A percentile compares a stretch with the other conserved stretches of the same genome.
These are phyloP conservation scores for Myxozyma kluyveri DNA, from an alignment of 805 yeast genomes.

Conservation along the genomic window DNA sequence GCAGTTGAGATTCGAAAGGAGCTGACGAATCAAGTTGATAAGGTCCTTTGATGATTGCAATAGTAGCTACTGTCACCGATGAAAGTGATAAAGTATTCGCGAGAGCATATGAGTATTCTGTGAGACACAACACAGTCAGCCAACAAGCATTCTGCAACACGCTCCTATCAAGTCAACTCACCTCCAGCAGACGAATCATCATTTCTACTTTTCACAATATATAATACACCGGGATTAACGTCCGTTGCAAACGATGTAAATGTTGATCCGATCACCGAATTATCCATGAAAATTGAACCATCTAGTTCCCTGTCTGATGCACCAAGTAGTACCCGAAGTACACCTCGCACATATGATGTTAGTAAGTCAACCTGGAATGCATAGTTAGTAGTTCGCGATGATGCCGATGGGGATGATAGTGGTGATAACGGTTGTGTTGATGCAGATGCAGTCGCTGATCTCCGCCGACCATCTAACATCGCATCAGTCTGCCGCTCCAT, in stretches of 20 bases:
- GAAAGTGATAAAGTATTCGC: conserved; percentile 3
- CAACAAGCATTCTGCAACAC: neutral
- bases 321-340: conserved; percentile 26
- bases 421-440: neutral
- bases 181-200: conserved; percentile 7
- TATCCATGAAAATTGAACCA: conserved; percentile 22
- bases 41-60: conserved; percentile 33
- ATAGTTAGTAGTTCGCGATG: neutral
- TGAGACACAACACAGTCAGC: neutral
- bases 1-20: conserved; percentile 36
- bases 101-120: conserved; percentile 9
- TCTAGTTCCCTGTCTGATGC: conserved; percentile 31
- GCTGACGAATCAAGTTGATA: conserved; percentile 17
- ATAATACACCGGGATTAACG: conserved; percentile 31
- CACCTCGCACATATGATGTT: conserved; percentile 21
- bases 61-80: conserved; percentile 16
- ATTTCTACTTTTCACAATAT: conserved; percentile 27
- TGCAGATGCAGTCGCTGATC: neutral
- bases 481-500: too few species aligned
- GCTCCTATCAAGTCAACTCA: neutral
- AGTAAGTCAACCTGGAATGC: conserved; percentile 6
- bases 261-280: conserved; percentile 5
- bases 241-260: conserved; percentile 31
- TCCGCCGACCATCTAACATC: too few species aligned
- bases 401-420: neutral